Conservation (phyloP, 805 yeast species). For the Saccharomycopsis fermentans region DNA sequence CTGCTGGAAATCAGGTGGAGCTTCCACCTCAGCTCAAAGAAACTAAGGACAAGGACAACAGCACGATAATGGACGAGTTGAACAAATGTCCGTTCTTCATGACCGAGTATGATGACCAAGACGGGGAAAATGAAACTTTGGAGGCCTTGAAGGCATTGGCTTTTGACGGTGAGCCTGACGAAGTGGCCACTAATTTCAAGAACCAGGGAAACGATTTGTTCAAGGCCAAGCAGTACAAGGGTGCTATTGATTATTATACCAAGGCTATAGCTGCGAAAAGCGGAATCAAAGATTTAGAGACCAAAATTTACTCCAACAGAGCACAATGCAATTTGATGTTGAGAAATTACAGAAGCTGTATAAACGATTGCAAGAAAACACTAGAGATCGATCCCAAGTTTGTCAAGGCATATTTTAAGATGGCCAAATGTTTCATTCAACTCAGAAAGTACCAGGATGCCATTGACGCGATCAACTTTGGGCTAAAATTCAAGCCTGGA, state of each 20-base stretch:
- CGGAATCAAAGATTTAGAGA: constrained; percentile 42
- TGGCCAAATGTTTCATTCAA: constrained; percentile 69
- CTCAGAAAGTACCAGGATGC: constrained; percentile 69
- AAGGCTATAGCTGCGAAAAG: constrained; percentile 70
- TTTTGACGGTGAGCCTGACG: constrained; percentile 89
- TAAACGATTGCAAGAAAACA: constrained; percentile 75
- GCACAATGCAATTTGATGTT: constrained; percentile 89
- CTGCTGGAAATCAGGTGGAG: constrained; percentile 39
- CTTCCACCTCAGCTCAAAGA: constrained; percentile 78
- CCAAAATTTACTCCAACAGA: constrained; percentile 64
- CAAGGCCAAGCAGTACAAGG: constrained; percentile 53
- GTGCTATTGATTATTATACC: constrained; percentile 70
- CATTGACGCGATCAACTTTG: constrained; percentile 52
- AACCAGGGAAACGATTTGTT: constrained; percentile 88
- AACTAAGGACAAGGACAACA: constrained; percentile 49
- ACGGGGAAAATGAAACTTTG: constrained; percentile 61
- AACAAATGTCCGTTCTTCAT: constrained; percentile 88
- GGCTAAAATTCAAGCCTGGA: constrained; percentile 46
- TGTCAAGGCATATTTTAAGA: constrained; percentile 76
- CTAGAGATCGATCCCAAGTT: constrained; percentile 55
- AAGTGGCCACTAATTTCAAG: constrained; percentile 80
- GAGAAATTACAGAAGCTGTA: constrained; percentile 73
- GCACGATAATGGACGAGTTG: constrained; percentile 66
- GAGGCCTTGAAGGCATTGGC: constrained; percentile 82
- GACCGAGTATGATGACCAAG: constrained; percentile 73